Base-by-base conservation (phyloP, 1,284 basidiomycete genomes). In the Cryptococcus sp. region DNA sequence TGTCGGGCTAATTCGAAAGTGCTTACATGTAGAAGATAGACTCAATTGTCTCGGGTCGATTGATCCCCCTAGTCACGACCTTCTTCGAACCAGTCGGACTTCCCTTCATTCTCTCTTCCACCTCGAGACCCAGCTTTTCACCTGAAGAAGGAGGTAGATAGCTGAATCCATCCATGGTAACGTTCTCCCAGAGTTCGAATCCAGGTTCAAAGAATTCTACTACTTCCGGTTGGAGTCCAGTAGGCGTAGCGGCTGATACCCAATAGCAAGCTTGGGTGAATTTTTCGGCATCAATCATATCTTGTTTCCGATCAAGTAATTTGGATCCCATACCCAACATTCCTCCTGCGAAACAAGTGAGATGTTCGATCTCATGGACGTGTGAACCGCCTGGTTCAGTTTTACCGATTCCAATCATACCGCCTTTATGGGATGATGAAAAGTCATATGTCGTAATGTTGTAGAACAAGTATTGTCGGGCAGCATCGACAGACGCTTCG, bases 1-100 rank as follows among this genome's bases (percentile, higher is more conserved):
- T 5, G 37, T 7, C 37, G 21, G 7, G 37, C 4, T 14, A 14
- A n/a, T 10, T 16, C 37, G 37, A 40, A 40, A 14, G 14, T 7
- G 37, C 69, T 63, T 49, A 73, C 73, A 76, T 74, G 62, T 74
- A 74, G 54, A 80, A 78, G 25, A 81, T 78, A 22, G 72, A 76
- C 69, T 82, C 81, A 63, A 82, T 81, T 16, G 80, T 80, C 64
- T 82, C 80, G 16, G 81, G 81, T 7, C 80, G 67, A 47, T 77
- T 76, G 43, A 75, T 63, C 37, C 75, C 75, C 48, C 65, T 59
- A 3, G 52, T 48, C 16, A 58, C 53, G 4, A 62, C 60, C 36
- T 59, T 58, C 23, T 52, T 62, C 1, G 64, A 46, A 1, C 76
- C 77, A 5, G 69, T 60, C 2, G 70, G 70, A 10, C 42, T 49